phyloP scores from a whole-genome alignment of 768 basidiomycete genomes.

The Ramaria sp. region DNA sequence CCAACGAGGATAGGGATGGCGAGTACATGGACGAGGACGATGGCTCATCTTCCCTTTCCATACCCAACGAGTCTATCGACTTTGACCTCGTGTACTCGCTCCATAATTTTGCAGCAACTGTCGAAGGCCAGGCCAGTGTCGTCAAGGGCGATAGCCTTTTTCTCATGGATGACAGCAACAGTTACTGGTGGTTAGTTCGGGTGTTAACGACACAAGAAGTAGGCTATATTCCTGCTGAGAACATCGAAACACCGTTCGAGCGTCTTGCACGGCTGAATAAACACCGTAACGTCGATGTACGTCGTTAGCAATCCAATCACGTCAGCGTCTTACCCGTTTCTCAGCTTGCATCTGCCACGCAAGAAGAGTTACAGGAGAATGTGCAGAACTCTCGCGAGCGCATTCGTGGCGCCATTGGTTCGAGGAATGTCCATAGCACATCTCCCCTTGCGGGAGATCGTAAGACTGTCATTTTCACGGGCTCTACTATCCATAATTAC shows the following conservation, averaged over 20 bases:
- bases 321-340: conserved; percentile 4
- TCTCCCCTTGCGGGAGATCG: conserved; percentile 17
- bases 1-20: conserved; percentile 32
- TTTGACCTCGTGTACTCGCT: conserved; percentile 89
- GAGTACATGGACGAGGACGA: conserved; percentile 70
- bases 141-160: conserved; percentile 96
- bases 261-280: conserved; percentile 92
- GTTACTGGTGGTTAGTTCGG: conserved; percentile 99
- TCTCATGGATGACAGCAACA: conserved; percentile 96
- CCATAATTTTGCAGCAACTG: conserved; percentile 94
- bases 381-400: conserved; percentile 41
- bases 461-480: conserved; percentile 60
- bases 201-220: conserved; percentile 98
- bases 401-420: conserved; percentile 27
- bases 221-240: conserved; percentile 98
- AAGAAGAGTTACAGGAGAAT: conserved; percentile 53
- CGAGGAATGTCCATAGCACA: conserved; percentile 13
- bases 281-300: conserved; percentile 91
- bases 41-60: conserved; percentile 71
- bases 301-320: conserved; percentile 19
- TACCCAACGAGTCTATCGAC: conserved; percentile 88
- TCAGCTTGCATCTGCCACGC: conserved; percentile 67
- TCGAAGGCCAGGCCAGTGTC: conserved; percentile 97
- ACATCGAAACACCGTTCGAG: conserved; percentile 98
- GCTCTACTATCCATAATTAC: conserved; percentile 61